phyloP scores from a whole-genome alignment of 78 protist genomes.

The Reticulomyxa filosa region DNA sequence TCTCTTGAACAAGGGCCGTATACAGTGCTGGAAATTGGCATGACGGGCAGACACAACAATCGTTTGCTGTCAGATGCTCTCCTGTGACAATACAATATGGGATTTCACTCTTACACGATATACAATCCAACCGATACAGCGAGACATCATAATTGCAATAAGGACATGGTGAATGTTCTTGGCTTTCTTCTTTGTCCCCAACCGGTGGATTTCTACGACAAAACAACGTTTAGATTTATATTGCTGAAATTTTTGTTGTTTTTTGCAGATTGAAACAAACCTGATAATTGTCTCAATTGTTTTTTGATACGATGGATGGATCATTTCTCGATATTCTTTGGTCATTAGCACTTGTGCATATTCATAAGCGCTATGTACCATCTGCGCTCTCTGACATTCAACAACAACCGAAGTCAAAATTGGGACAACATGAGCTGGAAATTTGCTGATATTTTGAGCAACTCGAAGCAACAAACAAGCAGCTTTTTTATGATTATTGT shows the following conservation, averaged over 20 bases:
- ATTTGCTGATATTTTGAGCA: slow-evolving; percentile 32
- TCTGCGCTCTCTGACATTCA: slow-evolving; percentile 35
- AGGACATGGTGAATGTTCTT: too few relatives aligned
- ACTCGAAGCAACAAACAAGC: slow-evolving; percentile 56
- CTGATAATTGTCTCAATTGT: background rate
- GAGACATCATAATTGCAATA: background rate
- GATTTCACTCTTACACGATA: slow-evolving; percentile 14
- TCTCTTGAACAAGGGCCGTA: background rate
- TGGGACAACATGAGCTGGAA: slow-evolving; percentile 40
- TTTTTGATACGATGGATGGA: background rate
- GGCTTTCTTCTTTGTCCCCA: too few relatives aligned
- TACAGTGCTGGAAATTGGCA: slow-evolving; percentile 35
- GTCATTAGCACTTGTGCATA: background rate
- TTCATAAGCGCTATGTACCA: background rate
- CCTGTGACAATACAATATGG: slow-evolving; percentile 47
- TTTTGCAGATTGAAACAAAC: background rate
- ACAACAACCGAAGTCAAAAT: slow-evolving; percentile 49
- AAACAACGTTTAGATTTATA: too few relatives aligned
- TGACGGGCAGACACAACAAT: slow-evolving; percentile 31
- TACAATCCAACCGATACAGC: slow-evolving; percentile 32
- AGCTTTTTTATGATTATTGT: slow-evolving; percentile 28
- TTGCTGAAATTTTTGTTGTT: background rate
- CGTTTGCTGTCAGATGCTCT: slow-evolving; percentile 17
- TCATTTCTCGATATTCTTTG: background rate
- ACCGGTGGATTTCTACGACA: too few relatives aligned